phyloP scores from a whole-genome alignment of 2,329 filamentous ascomycete species.

The Microthyrium microscopicum region DNA sequence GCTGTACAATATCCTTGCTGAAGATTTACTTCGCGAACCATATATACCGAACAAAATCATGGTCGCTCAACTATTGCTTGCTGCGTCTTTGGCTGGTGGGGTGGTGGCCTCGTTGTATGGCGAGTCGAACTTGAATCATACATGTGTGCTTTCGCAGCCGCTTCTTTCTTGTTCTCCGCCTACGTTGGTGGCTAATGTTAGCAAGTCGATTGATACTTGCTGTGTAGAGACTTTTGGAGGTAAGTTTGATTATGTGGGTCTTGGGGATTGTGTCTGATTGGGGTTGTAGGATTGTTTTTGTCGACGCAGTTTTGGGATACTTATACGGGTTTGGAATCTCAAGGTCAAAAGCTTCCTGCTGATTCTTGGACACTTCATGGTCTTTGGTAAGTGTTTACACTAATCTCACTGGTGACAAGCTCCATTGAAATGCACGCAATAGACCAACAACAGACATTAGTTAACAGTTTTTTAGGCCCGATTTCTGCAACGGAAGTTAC shows the following conservation, averaged over 20 bases:
- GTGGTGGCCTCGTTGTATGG: constrained; percentile 31
- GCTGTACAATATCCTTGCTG: too few relatives aligned
- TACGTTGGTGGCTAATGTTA: constrained; percentile 17
- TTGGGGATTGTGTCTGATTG: too few relatives aligned
- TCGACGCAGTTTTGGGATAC: constrained; percentile 49
- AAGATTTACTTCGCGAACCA: too few relatives aligned
- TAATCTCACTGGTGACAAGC: constrained; percentile 6
- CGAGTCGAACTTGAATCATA: constrained; percentile 38
- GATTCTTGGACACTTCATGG: constrained; percentile 45
- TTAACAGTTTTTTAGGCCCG: constrained; percentile 15
- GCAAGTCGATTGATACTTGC: constrained; percentile 38
- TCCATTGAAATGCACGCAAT: constrained; percentile 7
- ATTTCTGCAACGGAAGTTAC: constrained; percentile 39
- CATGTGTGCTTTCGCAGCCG: constrained; percentile 28
- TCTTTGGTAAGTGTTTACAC: constrained; percentile 29
- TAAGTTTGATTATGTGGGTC: too few relatives aligned
- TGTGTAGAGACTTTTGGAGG: constrained; percentile 49
- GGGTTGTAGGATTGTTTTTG: constrained; percentile 43
- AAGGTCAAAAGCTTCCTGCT: constrained; percentile 41
- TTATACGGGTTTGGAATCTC: constrained; percentile 41
- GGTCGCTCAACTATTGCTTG: too few relatives aligned
- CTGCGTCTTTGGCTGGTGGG: too few relatives aligned
- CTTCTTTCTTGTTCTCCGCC: constrained; percentile 31
- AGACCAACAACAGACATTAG: neutral
- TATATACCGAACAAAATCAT: too few relatives aligned